phyloP scores from a whole-genome alignment of 345 rosid species.

The Cardamine occulta region DNA sequence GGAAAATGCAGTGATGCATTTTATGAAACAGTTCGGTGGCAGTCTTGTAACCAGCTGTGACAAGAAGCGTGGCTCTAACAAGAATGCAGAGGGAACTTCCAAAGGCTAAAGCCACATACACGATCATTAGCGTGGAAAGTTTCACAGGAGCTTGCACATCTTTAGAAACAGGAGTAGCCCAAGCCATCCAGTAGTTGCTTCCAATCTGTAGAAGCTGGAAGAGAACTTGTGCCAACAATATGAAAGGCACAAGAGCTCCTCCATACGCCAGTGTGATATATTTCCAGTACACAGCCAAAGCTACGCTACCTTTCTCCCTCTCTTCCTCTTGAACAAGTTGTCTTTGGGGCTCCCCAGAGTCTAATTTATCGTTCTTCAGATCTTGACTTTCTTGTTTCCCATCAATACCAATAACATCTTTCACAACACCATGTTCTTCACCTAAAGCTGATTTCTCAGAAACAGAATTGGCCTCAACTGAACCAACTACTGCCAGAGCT shows the following conservation, averaged over 20 bases:
- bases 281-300: slow-evolving; percentile 66
- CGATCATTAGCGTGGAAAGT: slow-evolving; percentile 52
- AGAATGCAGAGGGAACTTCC: slow-evolving; percentile 69
- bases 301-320: slow-evolving; percentile 79
- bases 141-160: slow-evolving; percentile 60
- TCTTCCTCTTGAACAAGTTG: slow-evolving; percentile 84
- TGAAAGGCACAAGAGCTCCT: slow-evolving; percentile 73
- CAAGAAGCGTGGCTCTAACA: slow-evolving; percentile 57
- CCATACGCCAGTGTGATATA: slow-evolving; percentile 69
- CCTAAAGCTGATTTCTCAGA: slow-evolving; percentile 38
- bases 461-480: slow-evolving; percentile 45
- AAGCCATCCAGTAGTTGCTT: slow-evolving; percentile 90
- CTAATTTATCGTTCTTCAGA: slow-evolving; percentile 46
- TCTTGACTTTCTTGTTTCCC: slow-evolving; percentile 44
- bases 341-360: slow-evolving; percentile 49
- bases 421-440: slow-evolving; percentile 34
- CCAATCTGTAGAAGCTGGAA: slow-evolving; percentile 76
- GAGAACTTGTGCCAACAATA: slow-evolving; percentile 63
- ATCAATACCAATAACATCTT: slow-evolving; percentile 27
- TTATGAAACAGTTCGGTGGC: slow-evolving; percentile 70
- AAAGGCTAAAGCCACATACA: slow-evolving; percentile 58
- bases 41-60: slow-evolving; percentile 64
- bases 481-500: slow-evolving; percentile 61
- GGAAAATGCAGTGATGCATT: slow-evolving; percentile 71
- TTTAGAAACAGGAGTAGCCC: slow-evolving; percentile 71